Evolutionary conservation across 2,329 filamentous ascomycete genomes (phyloP).

Genomic region (Ophiostoma piceae): DNA sequence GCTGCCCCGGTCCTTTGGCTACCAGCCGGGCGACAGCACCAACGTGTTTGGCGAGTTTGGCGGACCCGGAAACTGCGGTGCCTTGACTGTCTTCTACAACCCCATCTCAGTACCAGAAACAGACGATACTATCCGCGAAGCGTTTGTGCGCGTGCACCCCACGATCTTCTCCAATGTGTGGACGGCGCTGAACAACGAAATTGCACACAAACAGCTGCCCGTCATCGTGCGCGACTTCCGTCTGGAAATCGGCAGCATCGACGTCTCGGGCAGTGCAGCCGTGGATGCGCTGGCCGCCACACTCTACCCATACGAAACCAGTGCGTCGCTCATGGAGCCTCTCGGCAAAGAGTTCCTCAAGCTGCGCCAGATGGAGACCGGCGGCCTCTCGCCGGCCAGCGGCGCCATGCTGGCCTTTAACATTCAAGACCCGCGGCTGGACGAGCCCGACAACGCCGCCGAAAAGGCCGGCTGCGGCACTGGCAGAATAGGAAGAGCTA

Average conservation of each 20-base stretch:
- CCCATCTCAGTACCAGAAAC: background rate
- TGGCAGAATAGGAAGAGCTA: constrained; percentile 55
- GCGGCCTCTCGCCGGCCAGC: constrained; percentile 62
- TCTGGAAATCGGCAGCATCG: constrained; percentile 59
- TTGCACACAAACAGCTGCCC: constrained; percentile 54
- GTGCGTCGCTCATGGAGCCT: constrained; percentile 32
- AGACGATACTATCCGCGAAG: constrained; percentile 14
- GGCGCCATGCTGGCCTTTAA: constrained; percentile 68
- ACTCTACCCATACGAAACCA: constrained; percentile 49
- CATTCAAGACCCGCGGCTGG: constrained; percentile 72
- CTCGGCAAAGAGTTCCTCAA: constrained; percentile 47
- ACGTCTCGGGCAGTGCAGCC: constrained; percentile 61
- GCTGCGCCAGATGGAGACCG: constrained; percentile 55
- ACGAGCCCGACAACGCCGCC: constrained; percentile 54
- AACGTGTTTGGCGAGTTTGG: background rate
- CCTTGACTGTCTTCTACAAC: constrained; percentile 24
- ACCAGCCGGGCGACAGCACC: constrained; percentile 11
- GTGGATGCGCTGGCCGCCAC: constrained; percentile 70
- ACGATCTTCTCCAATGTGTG: constrained; percentile 69
- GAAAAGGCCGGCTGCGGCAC: constrained; percentile 27
- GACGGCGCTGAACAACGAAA: constrained; percentile 53
- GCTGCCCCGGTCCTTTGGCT: constrained; percentile 26
- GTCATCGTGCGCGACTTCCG: constrained; percentile 64
- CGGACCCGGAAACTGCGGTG: constrained; percentile 26
- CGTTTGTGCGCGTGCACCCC: constrained; percentile 57